Conservation (phyloP, 179 eudicot species). For the Beta corolliflora region DNA sequence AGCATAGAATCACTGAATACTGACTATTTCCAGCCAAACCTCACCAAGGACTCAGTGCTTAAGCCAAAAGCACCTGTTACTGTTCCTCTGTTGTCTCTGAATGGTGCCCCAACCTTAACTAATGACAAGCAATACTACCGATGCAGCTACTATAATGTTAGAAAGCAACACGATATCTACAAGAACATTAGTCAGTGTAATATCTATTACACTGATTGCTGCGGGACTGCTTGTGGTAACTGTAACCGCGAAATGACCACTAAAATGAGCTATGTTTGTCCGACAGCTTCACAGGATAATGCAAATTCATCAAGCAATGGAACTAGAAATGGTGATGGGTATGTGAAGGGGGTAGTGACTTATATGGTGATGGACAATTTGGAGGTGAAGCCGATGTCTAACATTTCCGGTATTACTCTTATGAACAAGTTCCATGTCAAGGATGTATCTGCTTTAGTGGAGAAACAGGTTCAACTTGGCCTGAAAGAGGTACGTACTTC, state of each 20-base stretch:
- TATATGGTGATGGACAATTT: too few species aligned
- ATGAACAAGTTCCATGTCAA: too few species aligned
- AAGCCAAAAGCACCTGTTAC: constrained; percentile 19
- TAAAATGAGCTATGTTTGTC: not conserved
- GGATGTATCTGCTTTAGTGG: too few species aligned
- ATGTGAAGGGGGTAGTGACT: too few species aligned
- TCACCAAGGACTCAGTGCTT: constrained; percentile 22
- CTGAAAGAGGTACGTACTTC: too few species aligned
- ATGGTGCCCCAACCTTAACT: not conserved
- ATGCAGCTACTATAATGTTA: not conserved
- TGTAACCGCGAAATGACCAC: not conserved
- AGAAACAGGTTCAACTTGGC: too few species aligned
- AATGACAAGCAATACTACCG: not conserved
- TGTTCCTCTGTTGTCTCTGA: constrained; percentile 24
- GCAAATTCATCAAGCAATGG: not conserved
- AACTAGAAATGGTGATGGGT: too few species aligned
- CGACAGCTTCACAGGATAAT: not conserved
- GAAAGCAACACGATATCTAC: too few species aligned
- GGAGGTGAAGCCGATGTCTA: too few species aligned
- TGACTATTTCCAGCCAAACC: constrained; percentile 21
- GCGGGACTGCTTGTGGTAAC: not conserved
- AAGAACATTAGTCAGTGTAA: too few species aligned
- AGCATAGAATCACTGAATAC: constrained; percentile 27
- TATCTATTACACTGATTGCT: not conserved
- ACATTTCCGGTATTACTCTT: too few species aligned